These are phyloP conservation scores for Phytopythium mirpurense DNA, from an alignment of 352 stramenopile genomes.

Conservation along the genomic window DNA sequence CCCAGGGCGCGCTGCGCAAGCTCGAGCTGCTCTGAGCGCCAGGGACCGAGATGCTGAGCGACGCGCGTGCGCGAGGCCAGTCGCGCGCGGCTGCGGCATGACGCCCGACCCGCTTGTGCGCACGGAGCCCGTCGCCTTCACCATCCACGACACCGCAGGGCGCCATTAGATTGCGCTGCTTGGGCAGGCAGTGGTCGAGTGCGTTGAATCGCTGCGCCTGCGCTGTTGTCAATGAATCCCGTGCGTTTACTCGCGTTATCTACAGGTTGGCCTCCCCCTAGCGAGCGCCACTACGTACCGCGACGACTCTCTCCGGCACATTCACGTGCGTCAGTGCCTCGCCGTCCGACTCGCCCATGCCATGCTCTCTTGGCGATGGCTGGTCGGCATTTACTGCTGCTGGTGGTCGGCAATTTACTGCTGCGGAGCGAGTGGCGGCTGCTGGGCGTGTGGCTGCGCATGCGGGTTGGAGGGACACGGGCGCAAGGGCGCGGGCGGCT, in stretches of 20 bases:
- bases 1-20: conserved; percentile 56
- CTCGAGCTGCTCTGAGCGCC: conserved; percentile 33
- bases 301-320: too few relatives aligned
- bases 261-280: conserved; percentile 1
- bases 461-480: neutral
- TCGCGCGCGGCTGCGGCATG: neutral
- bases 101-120: too few relatives aligned
- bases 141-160: neutral
- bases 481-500: neutral
- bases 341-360: too few relatives aligned
- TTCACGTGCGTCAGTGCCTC: too few relatives aligned
- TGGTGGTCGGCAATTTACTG: too few relatives aligned
- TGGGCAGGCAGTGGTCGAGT: neutral
- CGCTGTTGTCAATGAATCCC: neutral
- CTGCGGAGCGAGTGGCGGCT: neutral
- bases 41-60: neutral
- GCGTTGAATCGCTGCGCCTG: neutral
- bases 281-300: too few relatives aligned
- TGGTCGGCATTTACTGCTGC: neutral
- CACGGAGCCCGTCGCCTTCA: too few relatives aligned
- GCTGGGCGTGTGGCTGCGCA: neutral
- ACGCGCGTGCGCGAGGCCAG: neutral
- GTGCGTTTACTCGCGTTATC: conserved; percentile 7
- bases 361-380: too few relatives aligned
- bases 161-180: too few relatives aligned